These are phyloP conservation scores for Rubus idaeus DNA, from an alignment of 306 rosid species.

Conservation along the genomic window DNA sequence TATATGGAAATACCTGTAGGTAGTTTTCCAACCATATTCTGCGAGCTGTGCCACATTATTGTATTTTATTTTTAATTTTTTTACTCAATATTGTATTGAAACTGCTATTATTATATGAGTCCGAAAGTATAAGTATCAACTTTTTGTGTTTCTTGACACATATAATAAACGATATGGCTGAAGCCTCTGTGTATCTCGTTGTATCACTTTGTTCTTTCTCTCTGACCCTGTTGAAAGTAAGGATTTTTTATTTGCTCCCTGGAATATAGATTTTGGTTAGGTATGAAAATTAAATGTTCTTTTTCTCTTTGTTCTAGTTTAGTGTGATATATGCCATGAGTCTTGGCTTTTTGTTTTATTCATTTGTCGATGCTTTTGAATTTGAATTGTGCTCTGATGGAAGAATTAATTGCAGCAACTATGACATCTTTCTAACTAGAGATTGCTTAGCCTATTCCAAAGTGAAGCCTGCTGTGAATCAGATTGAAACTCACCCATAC, in stretches of 20 bases:
- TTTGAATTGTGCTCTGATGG: slow-evolving; percentile 33
- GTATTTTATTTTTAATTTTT: neutral
- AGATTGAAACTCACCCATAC: slow-evolving; percentile 93
- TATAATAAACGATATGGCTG: neutral
- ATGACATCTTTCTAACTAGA: slow-evolving; percentile 81
- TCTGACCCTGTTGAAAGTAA: neutral
- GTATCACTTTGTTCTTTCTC: neutral
- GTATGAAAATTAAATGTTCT: neutral
- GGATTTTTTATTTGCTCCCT: neutral
- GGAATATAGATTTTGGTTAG: neutral
- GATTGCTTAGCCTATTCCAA: slow-evolving; percentile 89
- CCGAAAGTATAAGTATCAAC: neutral
- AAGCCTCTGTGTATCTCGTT: neutral
- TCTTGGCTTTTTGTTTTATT: neutral
- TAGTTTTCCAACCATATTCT: neutral
- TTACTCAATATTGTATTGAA: neutral
- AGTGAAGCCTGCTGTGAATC: slow-evolving; percentile 93
- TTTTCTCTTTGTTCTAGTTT: neutral
- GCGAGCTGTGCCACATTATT: neutral
- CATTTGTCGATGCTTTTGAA: neutral
- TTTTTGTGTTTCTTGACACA: neutral
- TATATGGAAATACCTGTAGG: neutral
- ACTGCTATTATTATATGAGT: neutral
- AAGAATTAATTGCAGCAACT: slow-evolving; percentile 74
- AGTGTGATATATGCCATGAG: neutral